Evolutionary conservation across 1,284 basidiomycete genomes (phyloP).

Genomic region (Trichosporon coremiiforme): DNA sequence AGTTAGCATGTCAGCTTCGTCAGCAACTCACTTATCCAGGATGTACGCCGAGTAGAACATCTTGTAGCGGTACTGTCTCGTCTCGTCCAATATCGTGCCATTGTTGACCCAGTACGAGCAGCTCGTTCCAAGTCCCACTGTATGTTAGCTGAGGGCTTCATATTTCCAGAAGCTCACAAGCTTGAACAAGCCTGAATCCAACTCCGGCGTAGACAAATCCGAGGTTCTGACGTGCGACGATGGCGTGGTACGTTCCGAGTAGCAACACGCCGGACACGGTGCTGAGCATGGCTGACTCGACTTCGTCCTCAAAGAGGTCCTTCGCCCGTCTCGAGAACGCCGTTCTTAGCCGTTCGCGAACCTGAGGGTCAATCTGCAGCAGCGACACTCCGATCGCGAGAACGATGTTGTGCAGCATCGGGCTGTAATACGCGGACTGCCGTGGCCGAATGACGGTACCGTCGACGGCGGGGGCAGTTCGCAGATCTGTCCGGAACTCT

Average conservation of each 20-base stretch:
- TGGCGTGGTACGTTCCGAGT: conserved; percentile 39
- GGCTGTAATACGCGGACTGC: conserved; percentile 35
- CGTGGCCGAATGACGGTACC: conserved; percentile 29
- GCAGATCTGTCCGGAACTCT: conserved; percentile 32
- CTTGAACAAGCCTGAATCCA: conserved; percentile 33
- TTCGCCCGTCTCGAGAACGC: conserved; percentile 36
- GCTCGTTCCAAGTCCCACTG: conserved; percentile 44
- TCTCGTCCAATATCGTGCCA: conserved; percentile 39
- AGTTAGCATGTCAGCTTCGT: not conserved
- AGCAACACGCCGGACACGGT: conserved; percentile 43
- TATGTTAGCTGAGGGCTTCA: conserved; percentile 15
- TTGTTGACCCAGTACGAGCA: conserved; percentile 38
- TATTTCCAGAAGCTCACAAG: conserved; percentile 25
- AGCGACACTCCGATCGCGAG: conserved; percentile 56
- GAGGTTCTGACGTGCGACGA: conserved; percentile 32
- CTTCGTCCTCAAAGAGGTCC: conserved; percentile 41
- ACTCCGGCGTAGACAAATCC: conserved; percentile 39
- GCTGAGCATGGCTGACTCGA: conserved; percentile 41
- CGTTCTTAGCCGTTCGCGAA: conserved; percentile 27
- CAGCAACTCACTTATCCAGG: conserved; percentile 36
- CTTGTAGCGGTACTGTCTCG: conserved; percentile 36
- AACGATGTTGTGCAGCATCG: conserved; percentile 72
- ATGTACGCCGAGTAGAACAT: conserved; percentile 38
- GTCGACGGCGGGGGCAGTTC: conserved; percentile 14
- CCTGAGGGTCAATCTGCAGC: conserved; percentile 22